Conservation (phyloP, 306 rosid genomes). For the Quercus suber region DNA sequence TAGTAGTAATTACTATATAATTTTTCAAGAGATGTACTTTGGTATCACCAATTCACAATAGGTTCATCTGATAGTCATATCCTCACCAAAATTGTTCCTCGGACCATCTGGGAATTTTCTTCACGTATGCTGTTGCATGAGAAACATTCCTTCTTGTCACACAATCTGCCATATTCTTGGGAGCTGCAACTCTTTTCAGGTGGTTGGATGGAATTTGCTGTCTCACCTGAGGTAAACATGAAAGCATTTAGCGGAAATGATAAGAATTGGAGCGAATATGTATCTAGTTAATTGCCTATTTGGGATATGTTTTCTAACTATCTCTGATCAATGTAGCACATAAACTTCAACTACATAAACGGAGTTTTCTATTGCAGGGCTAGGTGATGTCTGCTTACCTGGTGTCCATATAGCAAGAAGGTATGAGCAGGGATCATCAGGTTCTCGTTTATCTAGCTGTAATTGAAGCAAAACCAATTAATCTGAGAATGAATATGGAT, state of each 20-base stretch:
- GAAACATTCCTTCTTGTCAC: conserved; percentile 74
- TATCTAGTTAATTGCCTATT: neutral
- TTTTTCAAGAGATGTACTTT: conserved; percentile 1
- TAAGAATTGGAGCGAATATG: neutral
- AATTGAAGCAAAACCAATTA: conserved; percentile 34
- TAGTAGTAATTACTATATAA: neutral
- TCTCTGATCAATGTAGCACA: conserved; percentile 11
- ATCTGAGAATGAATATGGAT: conserved; percentile 11
- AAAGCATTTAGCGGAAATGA: conserved; percentile 18
- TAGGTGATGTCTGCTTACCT: conserved; percentile 47
- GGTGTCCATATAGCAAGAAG: conserved; percentile 99
- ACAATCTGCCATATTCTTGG: conserved; percentile 58
- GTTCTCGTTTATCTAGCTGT: conserved; percentile 78
- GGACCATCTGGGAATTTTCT: conserved; percentile 68
- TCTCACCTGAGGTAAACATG: conserved; percentile 71
- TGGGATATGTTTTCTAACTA: conserved; percentile 10
- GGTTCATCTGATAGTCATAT: conserved; percentile 14
- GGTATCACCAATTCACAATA: neutral
- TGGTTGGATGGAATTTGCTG: conserved; percentile 75
- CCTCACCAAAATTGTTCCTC: conserved; percentile 88
- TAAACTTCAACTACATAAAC: conserved; percentile 8
- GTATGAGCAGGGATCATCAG: conserved; percentile 91
- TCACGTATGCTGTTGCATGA: conserved; percentile 83
- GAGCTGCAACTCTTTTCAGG: conserved; percentile 72
- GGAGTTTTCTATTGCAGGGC: conserved; percentile 2